Evolutionary conservation across 441 rosid genomes (phyloP), one percentile per base, ranked within the genome.

Genomic region (Adansonia madagascariensis): DNA sequence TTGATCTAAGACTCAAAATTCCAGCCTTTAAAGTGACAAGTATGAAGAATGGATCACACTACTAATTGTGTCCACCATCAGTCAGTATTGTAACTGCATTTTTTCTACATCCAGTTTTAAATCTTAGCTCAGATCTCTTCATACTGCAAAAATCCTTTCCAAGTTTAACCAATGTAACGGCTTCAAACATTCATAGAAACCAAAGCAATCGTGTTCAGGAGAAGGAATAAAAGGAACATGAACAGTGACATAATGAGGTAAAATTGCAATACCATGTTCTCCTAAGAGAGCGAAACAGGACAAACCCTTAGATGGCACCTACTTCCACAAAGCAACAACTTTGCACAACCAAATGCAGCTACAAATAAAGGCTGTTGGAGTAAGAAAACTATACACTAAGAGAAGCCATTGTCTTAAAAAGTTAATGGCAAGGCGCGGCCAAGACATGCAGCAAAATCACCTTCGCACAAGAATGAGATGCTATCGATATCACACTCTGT

Each of bases 21-120:
- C 67, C 44, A 14, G 44, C 43, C 31, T 62, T 27, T 62, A 12
- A 62, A 62, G 44, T 71, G 14, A 52, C 15, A n/a, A 20, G 24
- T n/a, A n/a, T 62, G 43, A 62, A 62, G 67, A 62, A 62, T 62
- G 41, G 67, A 62, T 62, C 67, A 14, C 44, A 62, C 67, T 2
- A 31, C 20, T 14, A 62, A 61, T 12, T 12, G 3, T 11, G 41
- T 62, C 67, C 67, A 62, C 67, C 67, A 62, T 31, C 67, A 62
- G 44, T 31, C 4, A 15, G 44, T 14, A 62, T 62, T 62, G 44
- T 31, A 27, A 31, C 44, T 62, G 31, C 67, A 62, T 31, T 62
- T 24, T 27, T 31, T 62, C 17, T 55, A 17, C 60, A 55, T 55
- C 24, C 20, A 15, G 20, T 15, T 31, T 27, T 62, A 62, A 62